Base-by-base conservation (phyloP, 2,329 filamentous ascomycete genomes). In the Penicillium hordei region DNA sequence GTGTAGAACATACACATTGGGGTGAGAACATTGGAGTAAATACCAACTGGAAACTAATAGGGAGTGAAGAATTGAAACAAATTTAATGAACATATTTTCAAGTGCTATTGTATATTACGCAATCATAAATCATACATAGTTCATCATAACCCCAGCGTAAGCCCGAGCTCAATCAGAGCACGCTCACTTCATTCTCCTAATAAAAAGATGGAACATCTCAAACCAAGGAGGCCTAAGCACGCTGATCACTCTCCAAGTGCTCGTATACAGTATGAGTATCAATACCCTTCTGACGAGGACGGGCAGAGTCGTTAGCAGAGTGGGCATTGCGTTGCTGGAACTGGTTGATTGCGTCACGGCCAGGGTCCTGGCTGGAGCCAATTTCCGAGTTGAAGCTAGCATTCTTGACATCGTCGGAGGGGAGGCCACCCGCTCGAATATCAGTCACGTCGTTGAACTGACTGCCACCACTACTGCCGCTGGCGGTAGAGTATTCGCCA, bases 341-440 rank as follows among this genome's bases (percentile, higher is more conserved):
- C 36, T 67, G 64, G 31, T 65, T 67, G 64, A 76, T 70, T 7
- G 82, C 83, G 19, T 72, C 65, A 31, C 83, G 74, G 3, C 79
- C 80, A 3, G 85, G 84, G 64, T 87, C 85, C 40, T 84, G 76
- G 60, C 80, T 71, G 2, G 76, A 76, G 2, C 84, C 84, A 59
- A 86, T 81, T 25, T 83, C 79, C 15, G 73, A 71, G 25, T 68
- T 78, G 68, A 79, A 85, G 65, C 79, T 82, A 34, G 78, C 80
- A 58, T 83, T 84, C 25, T 75, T 74, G 9, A 70, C 71, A 43
- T 75, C 69, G 29, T 70, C 65, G 27, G 62, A 52, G 12, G 76
- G 71, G 57, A 81, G 79, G 1, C 74, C 78, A 25, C 79, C 80
- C 60, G 84, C 34, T 67, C 70, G 44, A 52, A 58, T 72, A 61